Conservation (phyloP, 257 asterid species). For the Ballota nigra region DNA sequence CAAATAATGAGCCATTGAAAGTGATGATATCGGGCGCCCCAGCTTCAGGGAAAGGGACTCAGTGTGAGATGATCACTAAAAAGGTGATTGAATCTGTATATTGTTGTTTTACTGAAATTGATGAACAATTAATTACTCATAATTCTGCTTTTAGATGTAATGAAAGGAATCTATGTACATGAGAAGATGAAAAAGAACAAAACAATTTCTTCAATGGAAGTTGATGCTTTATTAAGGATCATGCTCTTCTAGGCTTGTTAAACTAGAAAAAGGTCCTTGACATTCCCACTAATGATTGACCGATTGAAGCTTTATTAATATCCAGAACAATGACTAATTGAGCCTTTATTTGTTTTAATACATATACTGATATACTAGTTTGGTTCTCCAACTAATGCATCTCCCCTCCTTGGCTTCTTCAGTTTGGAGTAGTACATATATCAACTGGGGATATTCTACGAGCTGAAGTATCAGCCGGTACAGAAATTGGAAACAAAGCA, state of each 20-base stretch:
- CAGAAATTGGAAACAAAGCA: conserved; percentile 81
- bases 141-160: neutral
- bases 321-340: neutral
- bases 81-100: conserved; percentile 44
- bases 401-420: conserved; percentile 31
- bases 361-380: conserved; percentile 1
- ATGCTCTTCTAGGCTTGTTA: neutral
- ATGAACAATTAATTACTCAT: neutral
- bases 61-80: conserved; percentile 82
- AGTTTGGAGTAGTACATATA: conserved; percentile 91
- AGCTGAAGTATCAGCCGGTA: conserved; percentile 85
- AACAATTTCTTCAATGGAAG: neutral
- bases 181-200: neutral
- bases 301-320: neutral
- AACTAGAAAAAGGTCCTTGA: neutral
- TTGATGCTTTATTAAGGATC: neutral
- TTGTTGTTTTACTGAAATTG: neutral
- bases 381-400: neutral
- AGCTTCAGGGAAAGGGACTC: conserved; percentile 97
- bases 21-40: conserved; percentile 99
- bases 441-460: conserved; percentile 96
- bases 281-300: neutral
- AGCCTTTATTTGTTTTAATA: neutral
- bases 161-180: neutral
- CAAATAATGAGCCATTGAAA: conserved; percentile 66